A percentile compares a stretch with the other conserved stretches of the same genome.
phyloP scores from a whole-genome alignment of 2,329 filamentous ascomycete species.

The Botrytis medusae region DNA sequence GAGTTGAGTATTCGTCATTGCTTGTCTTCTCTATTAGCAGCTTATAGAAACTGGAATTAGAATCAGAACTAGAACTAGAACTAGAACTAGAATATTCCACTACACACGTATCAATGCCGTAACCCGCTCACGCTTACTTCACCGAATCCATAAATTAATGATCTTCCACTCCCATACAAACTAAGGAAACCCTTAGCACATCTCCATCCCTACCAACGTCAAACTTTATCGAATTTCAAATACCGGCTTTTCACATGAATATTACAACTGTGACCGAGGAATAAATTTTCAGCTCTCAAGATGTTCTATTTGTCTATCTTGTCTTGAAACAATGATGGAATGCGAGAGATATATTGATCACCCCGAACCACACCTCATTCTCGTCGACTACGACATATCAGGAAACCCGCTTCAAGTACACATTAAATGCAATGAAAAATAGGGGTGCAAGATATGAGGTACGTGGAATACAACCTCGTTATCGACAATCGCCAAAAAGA shows the following conservation, averaged over 20 bases:
- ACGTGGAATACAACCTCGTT: neutral
- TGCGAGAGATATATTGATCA: neutral
- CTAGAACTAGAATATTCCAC: neutral
- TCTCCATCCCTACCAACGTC: neutral
- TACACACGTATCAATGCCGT: neutral
- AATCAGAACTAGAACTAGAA: neutral
- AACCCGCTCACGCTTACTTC: neutral
- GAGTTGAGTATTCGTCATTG: neutral
- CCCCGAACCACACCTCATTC: neutral
- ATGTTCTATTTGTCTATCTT: neutral
- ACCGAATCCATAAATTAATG: neutral
- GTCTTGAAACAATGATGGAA: neutral
- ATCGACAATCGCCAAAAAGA: neutral
- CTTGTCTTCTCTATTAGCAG: neutral
- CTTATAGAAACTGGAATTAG: neutral
- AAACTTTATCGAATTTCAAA: neutral
- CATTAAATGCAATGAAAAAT: neutral
- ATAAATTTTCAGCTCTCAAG: neutral
- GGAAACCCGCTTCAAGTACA: neutral
- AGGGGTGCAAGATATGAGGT: neutral
- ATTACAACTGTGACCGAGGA: neutral
- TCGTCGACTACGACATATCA: neutral
- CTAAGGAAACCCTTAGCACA: neutral
- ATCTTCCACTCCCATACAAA: neutral
- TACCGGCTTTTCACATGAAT: neutral